These are phyloP conservation scores for Crithidia bombi DNA, from an alignment of 208 protist species.

Conservation along the genomic window DNA sequence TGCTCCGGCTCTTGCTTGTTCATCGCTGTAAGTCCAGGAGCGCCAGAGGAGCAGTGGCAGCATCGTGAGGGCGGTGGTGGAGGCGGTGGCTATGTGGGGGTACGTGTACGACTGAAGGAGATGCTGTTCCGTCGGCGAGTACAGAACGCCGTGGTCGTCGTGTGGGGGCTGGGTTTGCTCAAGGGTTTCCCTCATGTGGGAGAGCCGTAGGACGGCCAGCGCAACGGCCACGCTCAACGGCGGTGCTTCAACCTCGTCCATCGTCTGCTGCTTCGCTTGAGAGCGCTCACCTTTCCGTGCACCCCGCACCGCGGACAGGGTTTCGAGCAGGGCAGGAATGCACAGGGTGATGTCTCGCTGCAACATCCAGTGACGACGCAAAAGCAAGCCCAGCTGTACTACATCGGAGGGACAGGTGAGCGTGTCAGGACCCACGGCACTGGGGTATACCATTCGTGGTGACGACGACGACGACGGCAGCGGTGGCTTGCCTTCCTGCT, in stretches of 20 bases:
- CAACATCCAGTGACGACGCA: constrained; percentile 26
- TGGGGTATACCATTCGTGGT: not conserved
- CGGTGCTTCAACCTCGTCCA: not conserved
- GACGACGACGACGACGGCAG: not conserved
- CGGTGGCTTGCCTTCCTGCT: not conserved
- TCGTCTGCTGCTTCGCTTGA: not conserved
- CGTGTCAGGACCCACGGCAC: not conserved
- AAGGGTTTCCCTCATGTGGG: not conserved
- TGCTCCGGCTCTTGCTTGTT: not conserved
- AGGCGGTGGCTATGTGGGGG: not conserved
- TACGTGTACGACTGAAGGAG: not conserved
- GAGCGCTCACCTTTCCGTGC: not conserved
- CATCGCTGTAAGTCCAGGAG: not conserved
- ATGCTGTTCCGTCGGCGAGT: not conserved
- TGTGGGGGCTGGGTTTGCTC: not conserved
- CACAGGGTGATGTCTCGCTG: constrained; percentile 23
- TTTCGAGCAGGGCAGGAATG: constrained; percentile 17
- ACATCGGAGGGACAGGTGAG: constrained; percentile 19
- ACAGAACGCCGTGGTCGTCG: not conserved
- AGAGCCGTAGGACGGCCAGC: constrained; percentile 14
- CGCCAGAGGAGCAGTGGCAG: constrained; percentile 24
- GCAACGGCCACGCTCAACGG: constrained; percentile 8
- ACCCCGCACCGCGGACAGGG: not conserved
- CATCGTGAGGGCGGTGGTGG: constrained; percentile 7
- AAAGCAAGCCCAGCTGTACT: constrained; percentile 29